Conservation (phyloP, 2,329 filamentous ascomycete genomes). For the Verruconis gallopava region DNA sequence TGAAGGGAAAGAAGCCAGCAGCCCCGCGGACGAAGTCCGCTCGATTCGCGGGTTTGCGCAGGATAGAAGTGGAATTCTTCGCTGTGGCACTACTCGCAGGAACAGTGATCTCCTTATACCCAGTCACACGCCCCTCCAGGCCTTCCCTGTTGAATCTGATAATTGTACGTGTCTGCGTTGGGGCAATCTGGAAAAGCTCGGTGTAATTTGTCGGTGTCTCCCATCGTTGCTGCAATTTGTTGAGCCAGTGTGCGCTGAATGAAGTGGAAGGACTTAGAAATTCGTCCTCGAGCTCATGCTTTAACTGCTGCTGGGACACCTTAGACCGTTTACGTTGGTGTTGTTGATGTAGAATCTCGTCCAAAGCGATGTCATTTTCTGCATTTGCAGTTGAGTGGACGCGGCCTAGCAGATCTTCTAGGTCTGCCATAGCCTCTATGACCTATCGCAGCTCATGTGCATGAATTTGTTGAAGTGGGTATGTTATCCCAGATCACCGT, state of each 20-base stretch:
- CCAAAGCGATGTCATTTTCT: slow-evolving; percentile 34
- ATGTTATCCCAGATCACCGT: too few relatives aligned
- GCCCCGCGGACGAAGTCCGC: slow-evolving; percentile 88
- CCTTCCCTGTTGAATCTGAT: slow-evolving; percentile 86
- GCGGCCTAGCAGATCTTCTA: slow-evolving; percentile 38
- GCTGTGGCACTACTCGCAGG: slow-evolving; percentile 80
- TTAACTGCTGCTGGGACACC: slow-evolving; percentile 48
- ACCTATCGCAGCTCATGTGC: too few relatives aligned
- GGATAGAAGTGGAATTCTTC: slow-evolving; percentile 85
- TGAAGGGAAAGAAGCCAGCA: slow-evolving; percentile 88
- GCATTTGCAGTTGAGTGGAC: slow-evolving; percentile 30
- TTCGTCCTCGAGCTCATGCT: slow-evolving; percentile 57
- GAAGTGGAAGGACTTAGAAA: slow-evolving; percentile 67
- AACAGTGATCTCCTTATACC: slow-evolving; percentile 87
- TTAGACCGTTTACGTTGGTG: slow-evolving; percentile 39
- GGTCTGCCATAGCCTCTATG: slow-evolving; percentile 27
- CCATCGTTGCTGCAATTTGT: slow-evolving; percentile 82
- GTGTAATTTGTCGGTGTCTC: slow-evolving; percentile 66
- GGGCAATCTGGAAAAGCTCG: slow-evolving; percentile 75
- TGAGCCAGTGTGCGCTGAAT: slow-evolving; percentile 79
- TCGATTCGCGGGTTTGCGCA: slow-evolving; percentile 71
- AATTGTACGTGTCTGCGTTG: slow-evolving; percentile 87
- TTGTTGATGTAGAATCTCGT: slow-evolving; percentile 44
- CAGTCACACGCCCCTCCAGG: slow-evolving; percentile 80
- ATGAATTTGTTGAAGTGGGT: too few relatives aligned